Evolutionary conservation across 2,329 filamentous ascomycete species (phyloP).

Genomic region (Aschersonia sp.): DNA sequence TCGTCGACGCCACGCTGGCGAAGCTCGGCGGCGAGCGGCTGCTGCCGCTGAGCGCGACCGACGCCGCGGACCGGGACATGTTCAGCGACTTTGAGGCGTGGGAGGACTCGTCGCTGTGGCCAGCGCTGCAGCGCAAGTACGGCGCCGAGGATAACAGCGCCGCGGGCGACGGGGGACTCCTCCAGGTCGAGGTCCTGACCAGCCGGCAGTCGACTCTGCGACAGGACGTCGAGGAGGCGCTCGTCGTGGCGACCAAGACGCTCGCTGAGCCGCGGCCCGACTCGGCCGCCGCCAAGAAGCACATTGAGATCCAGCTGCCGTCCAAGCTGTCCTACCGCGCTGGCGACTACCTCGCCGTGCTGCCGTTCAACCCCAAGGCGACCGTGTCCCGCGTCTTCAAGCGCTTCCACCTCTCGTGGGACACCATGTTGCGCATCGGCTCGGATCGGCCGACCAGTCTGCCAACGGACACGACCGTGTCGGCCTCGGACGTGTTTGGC

Average conservation of each 20-base stretch:
- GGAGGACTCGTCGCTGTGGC: slow-evolving; percentile 43
- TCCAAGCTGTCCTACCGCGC: slow-evolving; percentile 50
- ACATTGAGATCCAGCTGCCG: slow-evolving; percentile 55
- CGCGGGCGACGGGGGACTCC: slow-evolving; percentile 7
- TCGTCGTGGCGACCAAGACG: slow-evolving; percentile 36
- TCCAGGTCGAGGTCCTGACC: slow-evolving; percentile 33
- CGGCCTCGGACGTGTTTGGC: slow-evolving; percentile 48
- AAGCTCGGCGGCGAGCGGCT: slow-evolving; percentile 19
- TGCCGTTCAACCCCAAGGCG: slow-evolving; percentile 53
- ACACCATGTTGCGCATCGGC: slow-evolving; percentile 48
- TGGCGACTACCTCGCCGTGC: slow-evolving; percentile 63
- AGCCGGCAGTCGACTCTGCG: slow-evolving; percentile 42
- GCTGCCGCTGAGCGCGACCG: slow-evolving; percentile 35
- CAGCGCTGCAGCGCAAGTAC: slow-evolving; percentile 31
- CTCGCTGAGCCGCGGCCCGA: slow-evolving; percentile 30
- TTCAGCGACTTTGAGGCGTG: slow-evolving; percentile 54
- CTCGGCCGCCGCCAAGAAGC: slow-evolving; percentile 36
- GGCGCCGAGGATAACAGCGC: slow-evolving; percentile 14
- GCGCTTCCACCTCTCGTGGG: slow-evolving; percentile 53
- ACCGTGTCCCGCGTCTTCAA: slow-evolving; percentile 49
- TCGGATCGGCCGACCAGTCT: slow-evolving; percentile 36
- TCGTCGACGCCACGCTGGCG: slow-evolving; percentile 40
- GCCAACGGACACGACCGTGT: slow-evolving; percentile 40
- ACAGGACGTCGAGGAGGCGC: slow-evolving; percentile 48
- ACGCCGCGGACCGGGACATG: slow-evolving; percentile 50